Base-by-base conservation (phyloP, 768 basidiomycete species). In the Tremella yokohamensis region DNA sequence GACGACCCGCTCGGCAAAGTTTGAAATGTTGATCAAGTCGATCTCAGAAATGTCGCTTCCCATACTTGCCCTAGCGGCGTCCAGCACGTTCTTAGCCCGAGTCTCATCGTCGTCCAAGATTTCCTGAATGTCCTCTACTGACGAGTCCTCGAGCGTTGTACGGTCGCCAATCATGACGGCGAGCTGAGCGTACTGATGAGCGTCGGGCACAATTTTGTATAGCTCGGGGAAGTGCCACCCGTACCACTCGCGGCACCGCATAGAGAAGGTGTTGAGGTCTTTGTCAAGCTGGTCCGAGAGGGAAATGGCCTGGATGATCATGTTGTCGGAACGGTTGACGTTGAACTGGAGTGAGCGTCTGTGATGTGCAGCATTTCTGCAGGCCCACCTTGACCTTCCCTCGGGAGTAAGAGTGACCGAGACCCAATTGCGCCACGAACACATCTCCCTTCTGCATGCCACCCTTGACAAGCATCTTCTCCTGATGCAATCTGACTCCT, bases 301-400 rank as follows among this genome's bases (percentile, higher is more conserved):
- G 3, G 93, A 89, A 75, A 98, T 97, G 59, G 94, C 94, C 79
- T 97, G 94, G 68, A 98, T 98, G 79, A 98, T 97, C 94, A 98
- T 98, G 82, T 98, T 96, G 79, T 96, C 92, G 56, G 89, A 84
- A 59, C 74, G 73, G 68, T 76, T 76, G 66, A 76, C 75, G 66
- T 76, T 75, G 72, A 75, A 76, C 75, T 74, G 42, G 42, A 45
- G 42, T 18, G 42, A 22, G 22, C 15, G 7, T 45, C n/a, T 22
- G 6, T 34, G 29, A 6, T 6, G 6, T 6, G 42, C 8, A 6
- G 15, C 42, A 6, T 8, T 8, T 4, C n/a, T n/a, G 22, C 22
- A 45, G n/a, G 50, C 74, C 58, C 49, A 76, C 97, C 80, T 98
- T 98, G 62, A 97, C 87, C 77, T 97, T 98, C 40, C 93, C 88